Percentiles rank a stretch among this genome's conserved stretches.
Evolutionary conservation across 305 asterid species (phyloP).

Genomic region (Coffea humblotiana): DNA sequence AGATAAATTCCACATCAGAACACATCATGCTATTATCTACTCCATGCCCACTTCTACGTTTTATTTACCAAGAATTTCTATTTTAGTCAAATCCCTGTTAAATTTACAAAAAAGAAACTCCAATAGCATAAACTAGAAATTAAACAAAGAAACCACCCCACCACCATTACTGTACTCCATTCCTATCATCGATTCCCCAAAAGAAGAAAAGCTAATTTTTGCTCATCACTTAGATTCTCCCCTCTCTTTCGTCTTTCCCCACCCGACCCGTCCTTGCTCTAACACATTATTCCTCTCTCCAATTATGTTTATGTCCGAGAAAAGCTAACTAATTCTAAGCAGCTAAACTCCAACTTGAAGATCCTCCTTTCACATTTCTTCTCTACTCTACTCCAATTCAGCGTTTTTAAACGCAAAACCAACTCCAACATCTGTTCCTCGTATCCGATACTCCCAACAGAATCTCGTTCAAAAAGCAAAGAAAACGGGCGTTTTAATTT

Average conservation of each 20-base stretch:
- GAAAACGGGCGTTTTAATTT: slow-evolving; percentile 3
- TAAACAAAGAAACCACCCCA: slow-evolving; percentile 24
- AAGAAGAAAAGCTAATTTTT: slow-evolving; percentile 24
- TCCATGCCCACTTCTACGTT: slow-evolving; percentile 27
- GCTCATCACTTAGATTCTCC: slow-evolving; percentile 11
- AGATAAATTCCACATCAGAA: slow-evolving; percentile 26
- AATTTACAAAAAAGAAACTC: slow-evolving; percentile 19
- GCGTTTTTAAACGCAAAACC: slow-evolving; percentile 29
- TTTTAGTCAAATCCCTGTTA: slow-evolving; percentile 31
- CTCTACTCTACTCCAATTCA: slow-evolving; percentile 18
- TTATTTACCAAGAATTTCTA: slow-evolving; percentile 16
- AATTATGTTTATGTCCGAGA: slow-evolving; percentile 17
- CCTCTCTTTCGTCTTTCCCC: neutral
- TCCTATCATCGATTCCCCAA: slow-evolving; percentile 41
- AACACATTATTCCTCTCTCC: slow-evolving; percentile 12
- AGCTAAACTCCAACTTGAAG: slow-evolving; percentile 49
- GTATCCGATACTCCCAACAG: slow-evolving; percentile 22
- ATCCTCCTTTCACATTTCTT: slow-evolving; percentile 28
- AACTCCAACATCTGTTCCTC: slow-evolving; percentile 33
- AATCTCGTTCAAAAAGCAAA: slow-evolving; percentile 28
- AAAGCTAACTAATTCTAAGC: slow-evolving; percentile 1
- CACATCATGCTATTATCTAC: slow-evolving; percentile 7
- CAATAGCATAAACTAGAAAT: slow-evolving; percentile 21
- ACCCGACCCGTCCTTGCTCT: neutral
- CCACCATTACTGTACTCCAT: slow-evolving; percentile 23